phyloP scores from a whole-genome alignment of 1,284 basidiomycete genomes.

The Golubevia pallescens region DNA sequence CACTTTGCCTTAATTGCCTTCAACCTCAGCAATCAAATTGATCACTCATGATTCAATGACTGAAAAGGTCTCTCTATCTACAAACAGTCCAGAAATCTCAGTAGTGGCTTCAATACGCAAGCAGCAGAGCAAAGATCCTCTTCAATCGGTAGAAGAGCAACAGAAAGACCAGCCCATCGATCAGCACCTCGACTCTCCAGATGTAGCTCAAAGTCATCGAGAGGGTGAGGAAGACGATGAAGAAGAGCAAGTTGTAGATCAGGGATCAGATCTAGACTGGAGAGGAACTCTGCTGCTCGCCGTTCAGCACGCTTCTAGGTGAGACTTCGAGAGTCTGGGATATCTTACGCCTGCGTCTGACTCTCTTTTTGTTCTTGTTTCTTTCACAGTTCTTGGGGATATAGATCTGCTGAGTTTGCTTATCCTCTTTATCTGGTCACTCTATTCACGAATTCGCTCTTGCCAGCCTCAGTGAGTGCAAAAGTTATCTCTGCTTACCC shows the following conservation, averaged over 20 bases:
- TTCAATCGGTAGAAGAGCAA: neutral
- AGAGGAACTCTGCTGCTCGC: slow-evolving; percentile 19
- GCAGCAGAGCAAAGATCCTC: neutral
- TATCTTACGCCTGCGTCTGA: neutral
- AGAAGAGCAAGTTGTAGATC: neutral
- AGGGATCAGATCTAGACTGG: neutral
- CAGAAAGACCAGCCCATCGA: neutral
- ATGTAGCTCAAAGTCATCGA: neutral
- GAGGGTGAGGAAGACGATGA: neutral
- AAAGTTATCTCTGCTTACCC: no score
- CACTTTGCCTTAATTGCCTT: no score
- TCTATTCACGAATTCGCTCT: slow-evolving; percentile 68
- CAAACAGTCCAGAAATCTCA: neutral
- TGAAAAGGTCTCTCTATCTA: neutral
- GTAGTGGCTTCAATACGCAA: neutral
- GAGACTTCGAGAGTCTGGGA: neutral
- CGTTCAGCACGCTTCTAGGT: slow-evolving; percentile 26
- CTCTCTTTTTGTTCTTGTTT: neutral
- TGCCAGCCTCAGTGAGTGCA: slow-evolving; percentile 66
- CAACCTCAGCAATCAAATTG: neutral
- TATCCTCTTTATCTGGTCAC: slow-evolving; percentile 68
- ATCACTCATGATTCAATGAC: neutral
- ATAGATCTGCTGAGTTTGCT: slow-evolving; percentile 68
- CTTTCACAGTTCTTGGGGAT: slow-evolving; percentile 66
- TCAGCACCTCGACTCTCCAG: no score